Conservation (phyloP, 805 yeast genomes). For the Ogataea kodamae region DNA sequence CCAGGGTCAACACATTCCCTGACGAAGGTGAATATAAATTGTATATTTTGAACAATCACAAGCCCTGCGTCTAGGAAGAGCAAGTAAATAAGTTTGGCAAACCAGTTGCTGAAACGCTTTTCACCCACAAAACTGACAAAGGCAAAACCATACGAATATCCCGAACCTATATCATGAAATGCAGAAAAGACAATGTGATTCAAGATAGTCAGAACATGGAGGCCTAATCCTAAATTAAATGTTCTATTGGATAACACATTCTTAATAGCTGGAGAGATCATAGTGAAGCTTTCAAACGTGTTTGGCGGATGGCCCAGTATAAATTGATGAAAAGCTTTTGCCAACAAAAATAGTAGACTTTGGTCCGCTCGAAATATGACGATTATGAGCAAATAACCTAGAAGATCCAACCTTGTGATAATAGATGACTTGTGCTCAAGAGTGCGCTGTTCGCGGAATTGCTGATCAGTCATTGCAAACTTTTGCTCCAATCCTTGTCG, state of each 20-base stretch:
- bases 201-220: constrained; percentile 30
- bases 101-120: constrained; percentile 19
- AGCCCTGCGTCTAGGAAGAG: constrained; percentile 33
- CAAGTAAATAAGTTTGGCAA: constrained; percentile 27
- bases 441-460: constrained; percentile 41
- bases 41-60: constrained; percentile 29
- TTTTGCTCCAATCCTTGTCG: constrained; percentile 28
- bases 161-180: constrained; percentile 21
- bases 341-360: constrained; percentile 33
- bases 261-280: constrained; percentile 21
- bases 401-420: constrained; percentile 31
- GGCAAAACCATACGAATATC: constrained; percentile 37
- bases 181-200: constrained; percentile 36
- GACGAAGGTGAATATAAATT: constrained; percentile 32
- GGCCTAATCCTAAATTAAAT: constrained; percentile 22
- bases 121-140: constrained; percentile 49
- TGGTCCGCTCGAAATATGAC: constrained; percentile 41
- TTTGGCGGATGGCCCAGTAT: constrained; percentile 39
- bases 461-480: constrained; percentile 38
- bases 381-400: constrained; percentile 37
- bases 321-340: constrained; percentile 37
- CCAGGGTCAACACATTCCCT: constrained; percentile 29
- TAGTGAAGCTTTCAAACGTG: constrained; percentile 29
- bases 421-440: constrained; percentile 38
- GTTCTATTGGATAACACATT: constrained; percentile 31